Conservation (phyloP, 176 grass and related monocot species). For the Musa acuminata region DNA sequence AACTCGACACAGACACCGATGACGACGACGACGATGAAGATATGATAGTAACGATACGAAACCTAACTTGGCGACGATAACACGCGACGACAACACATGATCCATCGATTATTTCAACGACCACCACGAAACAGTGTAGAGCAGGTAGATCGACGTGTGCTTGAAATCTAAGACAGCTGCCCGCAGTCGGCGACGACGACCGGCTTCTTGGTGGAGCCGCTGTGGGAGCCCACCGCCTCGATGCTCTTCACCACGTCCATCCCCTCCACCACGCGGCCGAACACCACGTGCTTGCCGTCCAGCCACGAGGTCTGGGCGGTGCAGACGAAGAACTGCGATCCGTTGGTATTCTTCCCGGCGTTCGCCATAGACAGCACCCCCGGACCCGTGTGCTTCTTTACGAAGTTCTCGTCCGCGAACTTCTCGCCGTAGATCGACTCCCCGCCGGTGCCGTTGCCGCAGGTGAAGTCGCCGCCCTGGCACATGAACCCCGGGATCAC, state of each 20-base stretch:
- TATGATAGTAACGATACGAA: too few species aligned
- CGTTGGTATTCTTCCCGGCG: slow-evolving; percentile 6
- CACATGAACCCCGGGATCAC: slow-evolving; percentile 17
- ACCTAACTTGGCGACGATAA: too few species aligned
- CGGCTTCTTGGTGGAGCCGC: slow-evolving; percentile 3
- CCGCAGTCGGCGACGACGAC: slow-evolving; percentile 16
- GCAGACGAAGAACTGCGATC: slow-evolving; percentile 15
- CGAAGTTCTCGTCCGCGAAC: slow-evolving; percentile 18
- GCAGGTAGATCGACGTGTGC: too few species aligned
- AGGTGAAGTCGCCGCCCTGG: slow-evolving; percentile 22
- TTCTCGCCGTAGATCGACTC: slow-evolving; percentile 17
- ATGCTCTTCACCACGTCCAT: slow-evolving; percentile 7
- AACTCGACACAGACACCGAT: too few species aligned
- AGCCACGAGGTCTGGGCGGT: slow-evolving; percentile 6
- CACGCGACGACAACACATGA: not conserved
- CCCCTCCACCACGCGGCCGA: slow-evolving; percentile 4
- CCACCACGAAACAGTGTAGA: not conserved
- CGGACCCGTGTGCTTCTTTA: not conserved
- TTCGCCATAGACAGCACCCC: slow-evolving; percentile 15
- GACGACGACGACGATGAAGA: too few species aligned
- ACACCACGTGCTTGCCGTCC: slow-evolving; percentile 15
- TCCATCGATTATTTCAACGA: not conserved
- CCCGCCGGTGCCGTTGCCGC: slow-evolving; percentile 6
- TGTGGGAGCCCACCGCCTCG: not conserved
- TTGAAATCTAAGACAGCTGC: not conserved